These are phyloP conservation scores for Penicillium sp. DNA, from an alignment of 2,329 filamentous ascomycete species.

Conservation along the genomic window DNA sequence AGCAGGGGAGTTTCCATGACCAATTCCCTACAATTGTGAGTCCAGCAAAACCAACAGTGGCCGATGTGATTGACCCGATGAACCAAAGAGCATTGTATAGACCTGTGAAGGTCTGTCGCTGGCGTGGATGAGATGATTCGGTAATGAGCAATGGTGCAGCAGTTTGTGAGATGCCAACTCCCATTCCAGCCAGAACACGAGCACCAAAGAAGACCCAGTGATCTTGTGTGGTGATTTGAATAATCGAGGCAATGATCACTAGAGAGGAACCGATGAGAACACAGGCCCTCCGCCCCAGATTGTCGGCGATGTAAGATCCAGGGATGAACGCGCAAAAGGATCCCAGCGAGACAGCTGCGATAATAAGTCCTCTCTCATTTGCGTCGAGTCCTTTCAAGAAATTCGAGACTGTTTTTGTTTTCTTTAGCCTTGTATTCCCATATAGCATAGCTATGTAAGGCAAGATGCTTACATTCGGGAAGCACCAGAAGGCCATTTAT, in stretches of 20 bases:
- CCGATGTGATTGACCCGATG: slow-evolving; percentile 23
- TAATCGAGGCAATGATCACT: slow-evolving; percentile 26
- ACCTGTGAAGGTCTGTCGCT: slow-evolving; percentile 28
- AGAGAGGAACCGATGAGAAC: slow-evolving; percentile 42
- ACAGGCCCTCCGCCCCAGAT: slow-evolving; percentile 43
- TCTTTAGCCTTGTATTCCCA: not conserved
- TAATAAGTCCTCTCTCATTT: slow-evolving; percentile 19
- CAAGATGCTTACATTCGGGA: slow-evolving; percentile 18
- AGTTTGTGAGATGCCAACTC: slow-evolving; percentile 36
- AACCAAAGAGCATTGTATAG: slow-evolving; percentile 31
- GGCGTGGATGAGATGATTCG: slow-evolving; percentile 31
- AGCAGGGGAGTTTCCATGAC: slow-evolving; percentile 60
- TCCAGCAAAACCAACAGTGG: slow-evolving; percentile 16
- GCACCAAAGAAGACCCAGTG: slow-evolving; percentile 29
- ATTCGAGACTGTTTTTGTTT: slow-evolving; percentile 6
- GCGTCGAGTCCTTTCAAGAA: slow-evolving; percentile 17
- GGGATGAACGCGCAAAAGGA: slow-evolving; percentile 24
- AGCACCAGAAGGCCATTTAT: slow-evolving; percentile 25
- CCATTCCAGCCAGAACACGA: slow-evolving; percentile 34
- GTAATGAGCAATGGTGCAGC: slow-evolving; percentile 29
- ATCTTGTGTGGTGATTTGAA: slow-evolving; percentile 22
- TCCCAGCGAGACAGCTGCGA: slow-evolving; percentile 23
- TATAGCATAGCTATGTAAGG: not conserved
- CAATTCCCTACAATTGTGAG: slow-evolving; percentile 18
- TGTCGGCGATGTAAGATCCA: slow-evolving; percentile 37